Evolutionary conservation across 2,329 filamentous ascomycete genomes (phyloP).

Genomic region (Dactylellina sp.): DNA sequence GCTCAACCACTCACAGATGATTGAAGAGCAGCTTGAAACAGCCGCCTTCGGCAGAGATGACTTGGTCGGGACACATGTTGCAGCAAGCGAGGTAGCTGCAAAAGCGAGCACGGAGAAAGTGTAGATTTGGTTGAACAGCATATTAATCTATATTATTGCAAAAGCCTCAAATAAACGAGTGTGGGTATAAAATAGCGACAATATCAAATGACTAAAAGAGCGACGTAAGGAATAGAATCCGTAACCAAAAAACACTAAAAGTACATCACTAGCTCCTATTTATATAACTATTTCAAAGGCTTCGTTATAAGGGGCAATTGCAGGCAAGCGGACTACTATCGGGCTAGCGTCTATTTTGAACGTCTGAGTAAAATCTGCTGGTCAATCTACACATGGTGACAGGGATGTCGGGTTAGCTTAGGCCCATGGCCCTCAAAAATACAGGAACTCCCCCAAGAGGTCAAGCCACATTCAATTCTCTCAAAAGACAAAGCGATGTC

Average conservation of each 20-base stretch:
- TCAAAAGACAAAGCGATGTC: background rate
- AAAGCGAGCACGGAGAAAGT: slow-evolving; percentile 31
- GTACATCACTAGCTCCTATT: background rate
- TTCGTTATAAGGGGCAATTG: too few species aligned
- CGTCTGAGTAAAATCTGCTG: too few species aligned
- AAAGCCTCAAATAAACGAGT: slow-evolving; percentile 10
- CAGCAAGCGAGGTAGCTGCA: slow-evolving; percentile 30
- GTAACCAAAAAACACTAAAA: too few species aligned
- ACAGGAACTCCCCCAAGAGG: too few species aligned
- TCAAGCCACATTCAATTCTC: background rate
- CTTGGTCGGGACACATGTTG: slow-evolving; percentile 20
- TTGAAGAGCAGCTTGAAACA: slow-evolving; percentile 27
- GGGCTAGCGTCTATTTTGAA: too few species aligned
- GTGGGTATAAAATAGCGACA: slow-evolving; percentile 22
- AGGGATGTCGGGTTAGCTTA: background rate
- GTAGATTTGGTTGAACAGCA: slow-evolving; percentile 40
- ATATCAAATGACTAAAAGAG: slow-evolving; percentile 9
- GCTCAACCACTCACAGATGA: slow-evolving; percentile 18
- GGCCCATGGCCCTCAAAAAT: background rate
- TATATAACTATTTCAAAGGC: too few species aligned
- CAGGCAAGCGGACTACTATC: too few species aligned
- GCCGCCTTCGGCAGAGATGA: slow-evolving; percentile 23
- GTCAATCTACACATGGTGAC: too few species aligned
- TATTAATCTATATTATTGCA: slow-evolving; percentile 14
- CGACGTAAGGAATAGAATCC: background rate